A percentile compares a stretch with the other conserved stretches of the same genome.
phyloP scores from a whole-genome alignment of 164 flowering plant genomes.

The Aristolochia contorta region DNA sequence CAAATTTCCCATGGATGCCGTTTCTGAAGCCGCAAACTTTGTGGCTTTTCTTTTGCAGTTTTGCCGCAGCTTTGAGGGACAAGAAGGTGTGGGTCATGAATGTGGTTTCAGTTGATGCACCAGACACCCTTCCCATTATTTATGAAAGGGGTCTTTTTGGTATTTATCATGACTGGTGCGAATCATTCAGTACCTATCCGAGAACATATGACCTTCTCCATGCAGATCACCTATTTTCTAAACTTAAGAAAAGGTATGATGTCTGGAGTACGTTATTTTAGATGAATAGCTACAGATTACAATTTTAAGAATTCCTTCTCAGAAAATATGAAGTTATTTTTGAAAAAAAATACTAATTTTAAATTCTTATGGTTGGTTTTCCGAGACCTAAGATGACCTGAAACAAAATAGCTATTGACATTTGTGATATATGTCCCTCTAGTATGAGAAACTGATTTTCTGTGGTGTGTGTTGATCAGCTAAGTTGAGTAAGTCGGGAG shows the following conservation, averaged over 20 bases:
- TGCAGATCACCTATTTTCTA: conserved; percentile 93
- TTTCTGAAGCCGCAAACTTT: background rate
- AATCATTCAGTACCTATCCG: conserved; percentile 93
- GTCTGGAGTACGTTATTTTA: background rate
- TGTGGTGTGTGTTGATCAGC: too few species aligned
- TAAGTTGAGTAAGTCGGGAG: too few species aligned
- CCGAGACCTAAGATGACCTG: too few species aligned
- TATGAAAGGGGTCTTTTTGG: conserved; percentile 94
- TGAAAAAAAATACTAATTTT: too few species aligned
- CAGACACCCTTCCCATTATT: conserved; percentile 89
- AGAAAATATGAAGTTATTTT: too few species aligned
- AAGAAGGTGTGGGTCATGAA: conserved; percentile 95
- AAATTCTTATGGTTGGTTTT: too few species aligned
- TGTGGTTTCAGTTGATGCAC: conserved; percentile 65
- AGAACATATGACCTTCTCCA: conserved; percentile 92
- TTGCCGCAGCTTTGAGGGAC: conserved; percentile 85
- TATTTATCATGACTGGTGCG: conserved; percentile 96
- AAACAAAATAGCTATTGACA: too few species aligned
- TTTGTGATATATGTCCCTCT: too few species aligned
- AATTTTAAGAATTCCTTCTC: too few species aligned
- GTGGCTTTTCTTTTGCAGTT: conserved; percentile 32
- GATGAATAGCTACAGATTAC: too few species aligned
- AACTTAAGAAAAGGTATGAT: conserved; percentile 49
- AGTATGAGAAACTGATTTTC: too few species aligned
- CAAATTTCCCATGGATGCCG: background rate